phyloP scores from a whole-genome alignment of 1,284 basidiomycete species.

The Rhodotorula glutinis region DNA sequence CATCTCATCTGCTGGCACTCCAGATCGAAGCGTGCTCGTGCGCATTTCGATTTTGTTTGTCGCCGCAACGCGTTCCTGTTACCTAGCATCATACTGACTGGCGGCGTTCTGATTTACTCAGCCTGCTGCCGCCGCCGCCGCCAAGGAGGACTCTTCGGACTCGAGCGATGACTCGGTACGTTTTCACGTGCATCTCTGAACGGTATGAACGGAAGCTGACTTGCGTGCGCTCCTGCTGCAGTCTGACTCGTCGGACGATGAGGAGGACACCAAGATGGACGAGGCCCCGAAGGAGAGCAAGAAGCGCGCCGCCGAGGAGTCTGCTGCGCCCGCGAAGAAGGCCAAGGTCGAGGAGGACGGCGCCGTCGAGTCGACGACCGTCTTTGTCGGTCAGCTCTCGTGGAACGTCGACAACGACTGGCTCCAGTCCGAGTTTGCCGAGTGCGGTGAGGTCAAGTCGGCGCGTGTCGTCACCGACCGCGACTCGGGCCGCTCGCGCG shows the following conservation, averaged over 20 bases:
- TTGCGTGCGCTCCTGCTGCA: background rate
- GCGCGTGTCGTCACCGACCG: constrained; percentile 91
- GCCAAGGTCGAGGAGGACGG: constrained; percentile 61
- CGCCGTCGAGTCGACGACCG: constrained; percentile 60
- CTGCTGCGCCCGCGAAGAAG: constrained; percentile 68
- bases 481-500: constrained; percentile 77
- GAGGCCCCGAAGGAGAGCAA: constrained; percentile 56
- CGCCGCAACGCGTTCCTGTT: too few species aligned
- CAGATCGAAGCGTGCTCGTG: too few species aligned
- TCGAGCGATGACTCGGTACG: constrained; percentile 2
- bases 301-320: constrained; percentile 67
- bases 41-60: too few species aligned
- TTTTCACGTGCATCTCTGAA: background rate
- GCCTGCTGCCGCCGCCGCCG: constrained; percentile 22
- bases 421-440: constrained; percentile 84
- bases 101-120: too few species aligned
- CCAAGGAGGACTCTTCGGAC: constrained; percentile 34
- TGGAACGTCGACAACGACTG: constrained; percentile 99
- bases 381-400: constrained; percentile 90
- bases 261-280: constrained; percentile 58
- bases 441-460: constrained; percentile 80
- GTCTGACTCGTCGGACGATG: constrained; percentile 27
- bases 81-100: too few species aligned
- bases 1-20: too few species aligned
- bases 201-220: constrained; percentile 7